These are phyloP conservation scores for Quercus berberidifolia DNA, from an alignment of 306 rosid species.

Conservation along the genomic window DNA sequence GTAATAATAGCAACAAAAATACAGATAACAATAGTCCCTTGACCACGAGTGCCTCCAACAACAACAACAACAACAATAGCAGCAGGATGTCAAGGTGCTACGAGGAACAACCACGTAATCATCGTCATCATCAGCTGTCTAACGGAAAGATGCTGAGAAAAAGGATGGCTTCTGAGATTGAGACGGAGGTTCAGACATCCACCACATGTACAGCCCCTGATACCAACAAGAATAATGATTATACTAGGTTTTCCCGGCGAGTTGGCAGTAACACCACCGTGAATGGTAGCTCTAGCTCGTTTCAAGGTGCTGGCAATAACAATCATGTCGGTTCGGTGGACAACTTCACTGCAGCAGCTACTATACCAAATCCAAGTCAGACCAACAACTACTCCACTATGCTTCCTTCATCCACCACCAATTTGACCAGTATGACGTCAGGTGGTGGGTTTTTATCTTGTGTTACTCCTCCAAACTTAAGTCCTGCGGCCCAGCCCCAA, in stretches of 20 bases:
- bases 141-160: slow-evolving; percentile 61
- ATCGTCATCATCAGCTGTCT: slow-evolving; percentile 1
- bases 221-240: slow-evolving; percentile 8
- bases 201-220: background rate
- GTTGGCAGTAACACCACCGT: background rate
- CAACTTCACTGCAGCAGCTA: background rate
- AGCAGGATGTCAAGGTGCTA: slow-evolving; percentile 6
- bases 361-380: slow-evolving; percentile 33
- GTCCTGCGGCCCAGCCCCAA: slow-evolving; percentile 1
- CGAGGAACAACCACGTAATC: slow-evolving; percentile 19
- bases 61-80: slow-evolving; percentile 17
- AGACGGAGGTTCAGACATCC: slow-evolving; percentile 57
- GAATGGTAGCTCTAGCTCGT: background rate
- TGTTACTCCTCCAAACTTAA: slow-evolving; percentile 15
- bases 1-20: slow-evolving; percentile 18
- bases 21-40: slow-evolving; percentile 18
- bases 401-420: slow-evolving; percentile 42
- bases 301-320: background rate
- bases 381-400: slow-evolving; percentile 92
- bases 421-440: slow-evolving; percentile 51
- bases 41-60: slow-evolving; percentile 22
- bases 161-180: slow-evolving; percentile 91
- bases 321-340: background rate
- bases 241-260: slow-evolving; percentile 51
- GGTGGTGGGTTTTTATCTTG: slow-evolving; percentile 32